A percentile compares a stretch with the other conserved stretches of the same genome.
Evolutionary conservation across 129 eudicot genomes (phyloP).

Genomic region (Ambrosia trifida): DNA sequence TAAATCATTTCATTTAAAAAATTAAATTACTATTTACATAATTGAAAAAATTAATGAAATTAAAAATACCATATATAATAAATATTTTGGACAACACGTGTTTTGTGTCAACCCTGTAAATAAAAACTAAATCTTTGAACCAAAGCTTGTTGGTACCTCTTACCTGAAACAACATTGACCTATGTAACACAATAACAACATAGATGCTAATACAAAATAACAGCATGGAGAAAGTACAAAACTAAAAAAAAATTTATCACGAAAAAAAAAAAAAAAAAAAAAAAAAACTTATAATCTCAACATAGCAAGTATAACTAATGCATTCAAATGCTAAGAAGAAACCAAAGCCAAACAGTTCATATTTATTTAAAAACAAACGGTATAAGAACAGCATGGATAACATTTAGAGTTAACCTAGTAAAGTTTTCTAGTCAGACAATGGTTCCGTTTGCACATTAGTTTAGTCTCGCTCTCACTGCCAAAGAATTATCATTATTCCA

Average conservation of each 20-base stretch:
- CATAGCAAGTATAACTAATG: not conserved
- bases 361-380: not conserved
- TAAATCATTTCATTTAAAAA: not conserved
- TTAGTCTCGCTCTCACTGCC: constrained; percentile 5
- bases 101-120: not conserved
- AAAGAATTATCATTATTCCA: constrained; percentile 12
- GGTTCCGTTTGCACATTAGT: constrained; percentile 8
- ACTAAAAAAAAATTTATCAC: not conserved
- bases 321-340: not conserved
- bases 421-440: not conserved
- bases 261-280: not conserved
- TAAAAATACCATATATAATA: not conserved
- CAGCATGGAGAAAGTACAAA: not conserved
- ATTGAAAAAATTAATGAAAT: not conserved
- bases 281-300: not conserved
- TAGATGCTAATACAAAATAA: constrained; percentile 1
- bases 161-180: not conserved
- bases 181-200: not conserved
- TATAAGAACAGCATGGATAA: constrained; percentile 3
- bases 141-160: not conserved
- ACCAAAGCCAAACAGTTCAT: constrained; percentile 14
- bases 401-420: not conserved
- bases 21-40: not conserved
- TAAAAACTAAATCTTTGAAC: not conserved
- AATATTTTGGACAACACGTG: not conserved